Evolutionary conservation across 441 rosid species (phyloP).

Genomic region (Pelargonium myrrhifolium): DNA sequence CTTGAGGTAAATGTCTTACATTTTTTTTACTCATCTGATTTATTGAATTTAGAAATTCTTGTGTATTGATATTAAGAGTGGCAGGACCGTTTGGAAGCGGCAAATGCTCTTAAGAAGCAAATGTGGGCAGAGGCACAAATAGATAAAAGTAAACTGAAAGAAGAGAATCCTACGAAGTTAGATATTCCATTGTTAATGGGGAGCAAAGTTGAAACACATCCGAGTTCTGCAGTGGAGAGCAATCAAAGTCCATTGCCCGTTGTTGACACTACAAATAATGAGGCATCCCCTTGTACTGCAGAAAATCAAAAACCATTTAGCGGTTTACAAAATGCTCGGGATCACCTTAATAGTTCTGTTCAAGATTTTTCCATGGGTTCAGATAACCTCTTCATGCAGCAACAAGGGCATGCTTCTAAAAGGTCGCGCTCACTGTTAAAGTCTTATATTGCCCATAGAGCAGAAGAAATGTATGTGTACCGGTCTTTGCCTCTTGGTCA

Average conservation of each 20-base stretch:
- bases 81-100: constrained; percentile 85
- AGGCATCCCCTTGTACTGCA: constrained; percentile 40
- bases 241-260: constrained; percentile 41
- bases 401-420: constrained; percentile 41
- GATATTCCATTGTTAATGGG: constrained; percentile 40
- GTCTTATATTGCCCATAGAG: constrained; percentile 66
- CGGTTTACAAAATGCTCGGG: constrained; percentile 41
- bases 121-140: constrained; percentile 86
- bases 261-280: constrained; percentile 30
- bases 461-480: constrained; percentile 62
- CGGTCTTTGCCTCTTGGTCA: constrained; percentile 82
- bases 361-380: constrained; percentile 48
- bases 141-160: constrained; percentile 74
- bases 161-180: constrained; percentile 47
- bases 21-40: constrained; percentile 11
- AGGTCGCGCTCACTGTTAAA: constrained; percentile 62
- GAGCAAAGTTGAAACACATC: constrained; percentile 43
- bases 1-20: constrained; percentile 46
- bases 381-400: constrained; percentile 48
- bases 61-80: constrained; percentile 20
- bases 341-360: constrained; percentile 30
- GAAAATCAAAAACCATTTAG: constrained; percentile 27
- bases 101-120: constrained; percentile 77
- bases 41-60: constrained; percentile 5
- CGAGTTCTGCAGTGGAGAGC: constrained; percentile 29